Evolutionary conservation across 1,284 basidiomycete genomes (phyloP).

Genomic region (Ustilago vetiveriae): DNA sequence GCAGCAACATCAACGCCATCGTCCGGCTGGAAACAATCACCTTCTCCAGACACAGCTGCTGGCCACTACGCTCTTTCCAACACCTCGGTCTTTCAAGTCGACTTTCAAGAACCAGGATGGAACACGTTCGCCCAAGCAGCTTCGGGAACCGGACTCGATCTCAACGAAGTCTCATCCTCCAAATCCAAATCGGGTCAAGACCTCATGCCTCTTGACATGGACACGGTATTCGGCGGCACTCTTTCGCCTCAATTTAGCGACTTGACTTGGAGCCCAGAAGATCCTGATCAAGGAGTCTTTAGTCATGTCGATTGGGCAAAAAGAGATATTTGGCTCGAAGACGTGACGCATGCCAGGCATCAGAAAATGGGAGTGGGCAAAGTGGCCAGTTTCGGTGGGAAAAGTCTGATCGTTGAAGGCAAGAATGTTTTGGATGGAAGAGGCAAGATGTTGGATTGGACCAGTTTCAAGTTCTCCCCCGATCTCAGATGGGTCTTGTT

Average conservation of each 20-base stretch:
- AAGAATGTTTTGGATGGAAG: constrained; percentile 46
- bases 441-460: constrained; percentile 47
- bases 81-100: constrained; percentile 27
- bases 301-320: constrained; percentile 44
- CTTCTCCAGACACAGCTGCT: constrained; percentile 32
- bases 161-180: constrained; percentile 21
- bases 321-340: constrained; percentile 55
- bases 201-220: constrained; percentile 51
- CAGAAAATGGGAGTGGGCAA: constrained; percentile 49
- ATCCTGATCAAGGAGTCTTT: constrained; percentile 62
- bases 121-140: constrained; percentile 23
- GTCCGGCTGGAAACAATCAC: constrained; percentile 20
- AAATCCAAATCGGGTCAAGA: constrained; percentile 21
- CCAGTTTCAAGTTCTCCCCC: constrained; percentile 48
- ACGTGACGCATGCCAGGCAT: constrained; percentile 54
- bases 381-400: constrained; percentile 52
- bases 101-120: constrained; percentile 48
- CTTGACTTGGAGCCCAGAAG: constrained; percentile 41
- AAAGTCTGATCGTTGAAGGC: constrained; percentile 43
- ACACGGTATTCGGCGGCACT: constrained; percentile 52
- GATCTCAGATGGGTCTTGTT: constrained; percentile 55
- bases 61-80: constrained; percentile 40
- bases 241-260: constrained; percentile 33
- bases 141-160: constrained; percentile 11
- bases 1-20: neutral